These are phyloP conservation scores for Saccharomyces cerevisiae DNA, from an alignment of 805 yeast genomes.

Conservation along the genomic window DNA sequence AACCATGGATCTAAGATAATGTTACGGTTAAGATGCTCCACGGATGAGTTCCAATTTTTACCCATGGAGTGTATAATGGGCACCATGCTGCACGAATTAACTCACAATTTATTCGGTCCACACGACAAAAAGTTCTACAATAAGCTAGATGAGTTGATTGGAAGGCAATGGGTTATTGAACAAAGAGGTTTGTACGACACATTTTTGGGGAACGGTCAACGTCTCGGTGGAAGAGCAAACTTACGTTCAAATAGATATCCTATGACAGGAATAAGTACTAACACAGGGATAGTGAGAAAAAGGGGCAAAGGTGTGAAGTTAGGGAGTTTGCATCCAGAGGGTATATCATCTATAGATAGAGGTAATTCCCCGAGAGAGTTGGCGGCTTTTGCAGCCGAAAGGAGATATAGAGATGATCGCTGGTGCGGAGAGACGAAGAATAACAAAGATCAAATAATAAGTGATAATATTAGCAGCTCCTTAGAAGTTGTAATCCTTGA, in stretches of 20 bases:
- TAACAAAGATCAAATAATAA: not conserved
- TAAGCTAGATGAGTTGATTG: constrained; percentile 52
- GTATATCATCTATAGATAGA: not conserved
- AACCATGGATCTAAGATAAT: constrained; percentile 68
- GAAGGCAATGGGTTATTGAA: constrained; percentile 36
- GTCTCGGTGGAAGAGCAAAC: constrained; percentile 15
- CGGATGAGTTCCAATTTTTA: constrained; percentile 44
- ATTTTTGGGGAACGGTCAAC: constrained; percentile 28
- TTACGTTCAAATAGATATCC: not conserved
- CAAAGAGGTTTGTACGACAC: constrained; percentile 24
- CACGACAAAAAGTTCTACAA: constrained; percentile 68
- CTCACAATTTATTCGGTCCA: constrained; percentile 73
- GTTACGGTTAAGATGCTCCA: constrained; percentile 57
- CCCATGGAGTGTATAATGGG: constrained; percentile 64
- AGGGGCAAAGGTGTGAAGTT: constrained; percentile 6
- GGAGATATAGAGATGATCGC: constrained; percentile 19
- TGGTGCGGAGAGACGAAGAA: constrained; percentile 16
- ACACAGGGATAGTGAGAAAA: not conserved
- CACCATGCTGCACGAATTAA: constrained; percentile 80
- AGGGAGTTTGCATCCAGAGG: constrained; percentile 2
- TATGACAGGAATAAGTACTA: not conserved
- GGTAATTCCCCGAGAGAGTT: constrained; percentile 21
- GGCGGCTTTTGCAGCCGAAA: constrained; percentile 29
- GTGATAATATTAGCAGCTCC: not conserved
- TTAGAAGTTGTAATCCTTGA: not conserved